Conservation (phyloP, 306 rosid genomes). For the Quercus parvula region DNA sequence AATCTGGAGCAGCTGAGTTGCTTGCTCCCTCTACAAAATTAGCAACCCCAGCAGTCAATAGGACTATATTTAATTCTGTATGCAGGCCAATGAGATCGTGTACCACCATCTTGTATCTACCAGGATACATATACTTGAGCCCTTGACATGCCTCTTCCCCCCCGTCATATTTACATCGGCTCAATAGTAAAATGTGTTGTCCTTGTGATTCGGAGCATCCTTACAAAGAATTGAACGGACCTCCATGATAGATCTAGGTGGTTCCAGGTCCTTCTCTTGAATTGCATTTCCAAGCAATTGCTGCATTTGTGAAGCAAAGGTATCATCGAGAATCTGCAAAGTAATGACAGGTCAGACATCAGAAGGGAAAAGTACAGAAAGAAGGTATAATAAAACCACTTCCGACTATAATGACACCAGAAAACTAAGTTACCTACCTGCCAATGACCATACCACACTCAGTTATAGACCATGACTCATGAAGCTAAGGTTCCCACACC, state of each 20-base stretch:
- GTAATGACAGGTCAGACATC: slow-evolving; percentile 2
- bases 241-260: slow-evolving; percentile 83
- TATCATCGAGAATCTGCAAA: slow-evolving; percentile 77
- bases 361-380: neutral
- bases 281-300: slow-evolving; percentile 79
- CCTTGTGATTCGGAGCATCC: slow-evolving; percentile 68
- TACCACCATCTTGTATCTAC: neutral
- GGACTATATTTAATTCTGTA: neutral
- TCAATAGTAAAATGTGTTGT: slow-evolving; percentile 53
- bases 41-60: slow-evolving; percentile 6
- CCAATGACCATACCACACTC: too few species aligned
- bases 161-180: slow-evolving; percentile 34
- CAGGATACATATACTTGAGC: neutral
- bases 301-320: slow-evolving; percentile 91
- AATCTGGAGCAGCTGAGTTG: slow-evolving; percentile 60
- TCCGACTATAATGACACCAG: neutral
- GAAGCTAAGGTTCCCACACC: too few species aligned
- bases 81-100: neutral
- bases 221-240: slow-evolving; percentile 91
- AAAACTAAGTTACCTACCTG: neutral
- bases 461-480: too few species aligned
- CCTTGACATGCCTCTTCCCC: neutral
- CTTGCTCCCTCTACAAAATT: slow-evolving; percentile 65
- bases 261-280: slow-evolving; percentile 80
- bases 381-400: neutral